Evolutionary conservation across 108 stramenopile species (phyloP), one percentile per base, ranked within the genome.

Genomic region (Aurantiochytrium sp.): DNA sequence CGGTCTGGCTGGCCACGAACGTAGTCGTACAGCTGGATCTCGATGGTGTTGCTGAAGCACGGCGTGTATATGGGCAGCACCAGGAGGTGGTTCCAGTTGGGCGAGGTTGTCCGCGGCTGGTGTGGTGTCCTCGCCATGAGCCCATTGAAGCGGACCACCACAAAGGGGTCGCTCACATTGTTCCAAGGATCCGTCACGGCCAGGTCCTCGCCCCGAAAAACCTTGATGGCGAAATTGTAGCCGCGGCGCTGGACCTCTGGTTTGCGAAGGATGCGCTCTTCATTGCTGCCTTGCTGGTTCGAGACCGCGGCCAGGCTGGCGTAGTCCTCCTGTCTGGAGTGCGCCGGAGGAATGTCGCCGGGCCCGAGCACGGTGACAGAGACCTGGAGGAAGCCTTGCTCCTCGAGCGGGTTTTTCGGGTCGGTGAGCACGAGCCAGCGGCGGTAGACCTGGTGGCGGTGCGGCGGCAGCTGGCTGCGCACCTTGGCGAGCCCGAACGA

Each of bases 11-110:
- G 73, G 19, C 73, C 73, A 15, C 73, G 36, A 48, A 81, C 73
- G 24, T 81, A 81, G 45, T 81, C 73, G 45, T 22, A 81, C n/a
- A 81, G 73, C 30, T 81, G 73, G 12, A 81, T 81, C 73, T 81
- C 73, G 27, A 81, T 48, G 27, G 73, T 81, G 24, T 81, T 48
- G 39, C 42, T 48, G 45, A 81, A 81, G 45, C 73, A 81, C 45
- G 73, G 73, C 12, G 73, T 81, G 45, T 30, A 81, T 6, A 81
- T 30, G n/a, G 73, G 73, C 1, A 81, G 73, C 39, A 81, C 73
- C n/a, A 81, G 39, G 12, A 81, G 24, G 24, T 81, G 73, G 73
- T 81, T 81, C 73, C 73, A 81, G 30, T 42, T 81, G 12, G 73
- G 73, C 6, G 39, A 27, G 8, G 45, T 41, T 12, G 73, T 81